These are phyloP conservation scores for Syncephalastrum sp. DNA, from an alignment of 371 early-diverging fungal species.

Conservation along the genomic window DNA sequence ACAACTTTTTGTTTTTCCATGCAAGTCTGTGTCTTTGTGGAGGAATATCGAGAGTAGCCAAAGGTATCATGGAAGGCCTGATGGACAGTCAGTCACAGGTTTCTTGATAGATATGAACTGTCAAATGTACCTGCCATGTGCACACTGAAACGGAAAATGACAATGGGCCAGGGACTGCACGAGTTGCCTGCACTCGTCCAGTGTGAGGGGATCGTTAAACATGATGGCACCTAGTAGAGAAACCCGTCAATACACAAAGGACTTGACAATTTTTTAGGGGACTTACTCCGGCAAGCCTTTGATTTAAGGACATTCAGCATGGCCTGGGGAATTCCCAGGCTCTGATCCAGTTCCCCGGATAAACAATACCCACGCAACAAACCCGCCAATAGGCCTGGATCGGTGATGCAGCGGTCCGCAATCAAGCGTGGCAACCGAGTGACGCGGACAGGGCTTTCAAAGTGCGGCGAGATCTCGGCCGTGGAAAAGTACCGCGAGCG, in stretches of 20 bases:
- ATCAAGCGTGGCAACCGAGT: conserved; percentile 53
- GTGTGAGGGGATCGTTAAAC: conserved; percentile 67
- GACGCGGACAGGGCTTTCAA: conserved; percentile 8
- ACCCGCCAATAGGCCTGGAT: conserved; percentile 47
- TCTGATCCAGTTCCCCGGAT: too few species aligned
- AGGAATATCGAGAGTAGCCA: background rate
- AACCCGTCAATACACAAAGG: background rate
- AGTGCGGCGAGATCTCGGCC: conserved; percentile 18
- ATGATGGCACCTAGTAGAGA: conserved; percentile 64
- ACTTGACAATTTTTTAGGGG: background rate
- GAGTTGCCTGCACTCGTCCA: conserved; percentile 52
- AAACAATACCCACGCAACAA: conserved; percentile 47
- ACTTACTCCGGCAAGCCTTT: conserved; percentile 70
- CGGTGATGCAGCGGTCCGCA: conserved; percentile 60
- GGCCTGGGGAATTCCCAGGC: conserved; percentile 43
- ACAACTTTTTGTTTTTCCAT: too few species aligned
- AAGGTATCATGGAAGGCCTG: conserved; percentile 16
- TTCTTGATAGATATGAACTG: background rate
- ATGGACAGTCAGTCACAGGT: background rate
- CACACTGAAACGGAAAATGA: conserved; percentile 68
- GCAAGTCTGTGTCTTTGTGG: too few species aligned
- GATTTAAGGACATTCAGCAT: conserved; percentile 71
- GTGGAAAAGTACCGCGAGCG: conserved; percentile 35
- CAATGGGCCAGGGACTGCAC: conserved; percentile 54
- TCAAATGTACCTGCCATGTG: conserved; percentile 53